A percentile compares a stretch with the other conserved stretches of the same genome.
These are phyloP conservation scores for Henckelia pumila DNA, from an alignment of 257 asterid genomes.

Conservation along the genomic window DNA sequence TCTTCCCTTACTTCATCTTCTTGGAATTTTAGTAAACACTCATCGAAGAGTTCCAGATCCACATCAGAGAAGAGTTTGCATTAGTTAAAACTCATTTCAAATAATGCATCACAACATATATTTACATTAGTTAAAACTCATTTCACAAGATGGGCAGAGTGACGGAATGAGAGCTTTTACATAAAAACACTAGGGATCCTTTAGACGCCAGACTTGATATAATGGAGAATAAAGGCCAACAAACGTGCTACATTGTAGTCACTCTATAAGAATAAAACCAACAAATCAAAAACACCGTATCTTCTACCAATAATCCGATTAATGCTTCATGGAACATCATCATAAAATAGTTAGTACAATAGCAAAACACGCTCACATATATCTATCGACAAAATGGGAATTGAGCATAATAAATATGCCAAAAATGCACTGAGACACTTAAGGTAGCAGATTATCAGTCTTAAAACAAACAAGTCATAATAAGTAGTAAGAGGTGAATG, in stretches of 20 bases:
- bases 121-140: neutral
- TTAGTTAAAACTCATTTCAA: neutral
- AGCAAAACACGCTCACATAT: neutral
- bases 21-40: conserved; percentile 66
- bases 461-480: neutral
- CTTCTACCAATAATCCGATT: neutral
- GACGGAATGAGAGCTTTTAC: neutral
- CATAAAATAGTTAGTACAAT: no score
- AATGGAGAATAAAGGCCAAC: neutral
- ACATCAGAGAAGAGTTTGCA: conserved; percentile 72
- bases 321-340: neutral
- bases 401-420: neutral
- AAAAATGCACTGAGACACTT: neutral
- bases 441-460: neutral
- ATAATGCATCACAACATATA: neutral
- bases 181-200: neutral
- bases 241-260: neutral
- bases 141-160: neutral
- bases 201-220: neutral
- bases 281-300: neutral
- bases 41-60: conserved; percentile 71
- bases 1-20: conserved; percentile 63
- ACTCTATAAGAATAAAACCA: neutral
- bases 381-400: neutral
- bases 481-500: conserved; percentile 6